These are phyloP conservation scores for Dacryopinax primogenitus DNA, from an alignment of 768 basidiomycete species.

Conservation along the genomic window DNA sequence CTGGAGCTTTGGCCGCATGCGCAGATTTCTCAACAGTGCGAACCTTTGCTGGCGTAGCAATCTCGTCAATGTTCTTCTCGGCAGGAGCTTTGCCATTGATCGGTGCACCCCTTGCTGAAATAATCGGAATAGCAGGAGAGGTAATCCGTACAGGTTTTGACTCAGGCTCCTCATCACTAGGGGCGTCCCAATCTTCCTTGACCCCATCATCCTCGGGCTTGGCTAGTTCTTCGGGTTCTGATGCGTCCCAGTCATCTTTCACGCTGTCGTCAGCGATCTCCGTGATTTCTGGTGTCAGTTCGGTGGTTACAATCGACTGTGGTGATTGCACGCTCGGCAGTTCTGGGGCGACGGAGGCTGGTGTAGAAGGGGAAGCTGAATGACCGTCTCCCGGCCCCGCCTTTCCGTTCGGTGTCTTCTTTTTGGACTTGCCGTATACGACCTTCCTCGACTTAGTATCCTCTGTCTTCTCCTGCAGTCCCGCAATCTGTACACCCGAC, in stretches of 20 bases:
- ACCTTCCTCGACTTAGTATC: conserved; percentile 50
- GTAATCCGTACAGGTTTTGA: background rate
- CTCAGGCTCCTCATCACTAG: conserved; percentile 37
- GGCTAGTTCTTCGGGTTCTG: conserved; percentile 25
- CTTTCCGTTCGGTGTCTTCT: conserved; percentile 35
- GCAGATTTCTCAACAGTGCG: conserved; percentile 23
- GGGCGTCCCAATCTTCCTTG: conserved; percentile 52
- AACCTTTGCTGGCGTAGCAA: conserved; percentile 16
- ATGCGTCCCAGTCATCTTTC: conserved; percentile 37
- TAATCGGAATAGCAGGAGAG: background rate
- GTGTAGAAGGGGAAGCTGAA: conserved; percentile 44
- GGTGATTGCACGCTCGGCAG: conserved; percentile 22
- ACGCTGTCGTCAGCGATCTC: conserved; percentile 29
- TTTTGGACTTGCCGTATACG: conserved; percentile 73
- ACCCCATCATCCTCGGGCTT: conserved; percentile 22
- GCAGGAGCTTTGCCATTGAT: background rate
- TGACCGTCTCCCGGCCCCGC: conserved; percentile 34
- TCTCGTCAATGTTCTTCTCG: background rate
- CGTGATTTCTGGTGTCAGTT: conserved; percentile 29
- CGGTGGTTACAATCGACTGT: conserved; percentile 9
- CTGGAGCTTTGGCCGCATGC: conserved; percentile 20
- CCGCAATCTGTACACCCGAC: conserved; percentile 81
- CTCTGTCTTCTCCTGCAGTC: conserved; percentile 49
- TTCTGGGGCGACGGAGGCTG: conserved; percentile 6
- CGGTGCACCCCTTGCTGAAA: too few species aligned